Evolutionary conservation across 306 rosid genomes (phyloP).

Genomic region (Notholithocarpus densiflorus): DNA sequence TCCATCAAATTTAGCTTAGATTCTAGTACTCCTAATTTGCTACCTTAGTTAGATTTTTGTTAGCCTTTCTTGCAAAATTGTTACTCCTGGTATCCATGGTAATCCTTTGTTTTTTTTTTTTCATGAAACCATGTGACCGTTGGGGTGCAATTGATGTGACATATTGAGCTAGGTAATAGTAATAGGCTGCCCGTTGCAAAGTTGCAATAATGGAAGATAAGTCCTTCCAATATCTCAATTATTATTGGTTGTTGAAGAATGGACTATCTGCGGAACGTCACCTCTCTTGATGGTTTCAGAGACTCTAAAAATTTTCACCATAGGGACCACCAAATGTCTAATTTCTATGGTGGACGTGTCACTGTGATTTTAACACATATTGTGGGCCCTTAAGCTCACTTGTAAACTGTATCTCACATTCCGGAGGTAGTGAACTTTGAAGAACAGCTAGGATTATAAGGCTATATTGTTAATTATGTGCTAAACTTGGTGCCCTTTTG

Average conservation of each 20-base stretch:
- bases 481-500: no score
- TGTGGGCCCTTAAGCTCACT: not conserved
- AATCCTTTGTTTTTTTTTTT: not conserved
- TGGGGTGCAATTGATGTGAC: slow-evolving; percentile 2
- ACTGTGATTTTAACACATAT: not conserved
- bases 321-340: slow-evolving; percentile 11
- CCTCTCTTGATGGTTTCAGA: not conserved
- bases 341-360: not conserved
- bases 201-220: slow-evolving; percentile 24
- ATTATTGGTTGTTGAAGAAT: slow-evolving; percentile 18
- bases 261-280: not conserved
- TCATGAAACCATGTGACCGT: not conserved
- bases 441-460: no score
- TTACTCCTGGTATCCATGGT: no score
- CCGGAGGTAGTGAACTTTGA: no score
- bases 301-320: not conserved
- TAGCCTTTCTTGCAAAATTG: no score
- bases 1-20: no score
- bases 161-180: slow-evolving; percentile 29
- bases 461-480: no score
- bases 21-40: no score
- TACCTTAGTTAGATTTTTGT: no score
- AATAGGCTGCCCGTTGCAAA: slow-evolving; percentile 48
- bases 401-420: no score
- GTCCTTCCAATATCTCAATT: slow-evolving; percentile 29